Conservation (phyloP, 192 early-diverging fungal species). For the Coemansia sp. region DNA sequence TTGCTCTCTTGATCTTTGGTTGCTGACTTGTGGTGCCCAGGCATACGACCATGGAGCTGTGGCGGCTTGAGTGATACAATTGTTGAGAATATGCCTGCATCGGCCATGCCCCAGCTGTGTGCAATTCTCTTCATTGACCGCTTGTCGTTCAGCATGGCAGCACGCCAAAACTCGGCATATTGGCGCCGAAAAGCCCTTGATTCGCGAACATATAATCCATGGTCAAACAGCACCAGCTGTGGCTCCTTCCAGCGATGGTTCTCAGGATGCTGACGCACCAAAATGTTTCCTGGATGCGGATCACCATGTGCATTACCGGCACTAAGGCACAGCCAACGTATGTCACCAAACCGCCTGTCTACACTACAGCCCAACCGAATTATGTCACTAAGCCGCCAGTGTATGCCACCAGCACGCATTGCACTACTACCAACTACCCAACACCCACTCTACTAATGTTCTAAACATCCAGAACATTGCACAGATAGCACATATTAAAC, state of each 20-base stretch:
- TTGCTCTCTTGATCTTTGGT: not conserved
- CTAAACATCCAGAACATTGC: no score
- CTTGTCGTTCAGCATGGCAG: conserved; percentile 74
- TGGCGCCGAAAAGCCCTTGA: conserved; percentile 67
- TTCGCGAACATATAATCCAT: conserved; percentile 87
- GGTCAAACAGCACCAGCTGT: conserved; percentile 84
- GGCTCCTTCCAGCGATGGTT: conserved; percentile 31
- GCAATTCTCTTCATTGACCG: conserved; percentile 64
- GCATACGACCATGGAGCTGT: not conserved
- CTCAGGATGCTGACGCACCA: conserved; percentile 68
- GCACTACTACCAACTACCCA: no score
- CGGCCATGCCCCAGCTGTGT: conserved; percentile 64
- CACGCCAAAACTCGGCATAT: conserved; percentile 85
- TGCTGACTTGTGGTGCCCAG: not conserved
- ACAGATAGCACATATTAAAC: no score
- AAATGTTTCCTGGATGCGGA: conserved; percentile 82
- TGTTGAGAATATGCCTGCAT: conserved; percentile 42
- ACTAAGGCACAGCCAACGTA: no score
- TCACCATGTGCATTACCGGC: conserved; percentile 86
- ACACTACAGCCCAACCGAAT: no score
- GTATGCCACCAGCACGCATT: no score
- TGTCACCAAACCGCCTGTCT: no score
- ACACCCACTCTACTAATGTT: no score
- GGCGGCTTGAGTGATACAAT: conserved; percentile 49
- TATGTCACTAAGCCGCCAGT: no score